Conservation (phyloP, 2,329 filamentous ascomycete genomes). For the Arthrobotrys pseudoclavata region DNA sequence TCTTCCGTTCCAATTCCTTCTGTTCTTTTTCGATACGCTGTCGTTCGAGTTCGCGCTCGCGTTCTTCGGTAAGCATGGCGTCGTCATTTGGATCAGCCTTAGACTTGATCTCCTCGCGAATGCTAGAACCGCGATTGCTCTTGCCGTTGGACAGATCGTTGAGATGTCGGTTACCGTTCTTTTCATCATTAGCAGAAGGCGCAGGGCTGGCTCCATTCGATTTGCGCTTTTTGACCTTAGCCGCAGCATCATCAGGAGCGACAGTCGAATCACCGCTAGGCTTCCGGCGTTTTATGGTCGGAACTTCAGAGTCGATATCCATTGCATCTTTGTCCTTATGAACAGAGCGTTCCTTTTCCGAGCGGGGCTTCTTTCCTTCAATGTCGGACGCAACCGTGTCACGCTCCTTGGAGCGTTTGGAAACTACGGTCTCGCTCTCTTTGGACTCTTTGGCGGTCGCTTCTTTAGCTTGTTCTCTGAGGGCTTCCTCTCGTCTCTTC, state of each 20-base stretch:
- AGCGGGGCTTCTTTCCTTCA: constrained; percentile 49
- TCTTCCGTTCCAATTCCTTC: constrained; percentile 54
- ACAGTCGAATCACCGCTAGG: constrained; percentile 34
- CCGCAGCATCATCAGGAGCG: constrained; percentile 23
- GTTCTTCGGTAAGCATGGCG: constrained; percentile 49
- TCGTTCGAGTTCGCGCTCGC: constrained; percentile 43
- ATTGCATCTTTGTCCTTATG: constrained; percentile 53
- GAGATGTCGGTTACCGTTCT: constrained; percentile 44
- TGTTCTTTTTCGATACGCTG: constrained; percentile 47
- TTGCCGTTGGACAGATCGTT: constrained; percentile 52
- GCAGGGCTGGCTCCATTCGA: constrained; percentile 47
- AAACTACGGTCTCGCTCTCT: neutral
- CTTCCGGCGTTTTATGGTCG: constrained; percentile 38
- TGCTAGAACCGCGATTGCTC: constrained; percentile 53
- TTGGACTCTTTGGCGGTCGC: constrained; percentile 23
- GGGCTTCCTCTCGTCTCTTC: constrained; percentile 53
- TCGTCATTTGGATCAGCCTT: constrained; percentile 50
- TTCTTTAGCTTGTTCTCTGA: constrained; percentile 41
- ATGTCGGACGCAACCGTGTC: constrained; percentile 44
- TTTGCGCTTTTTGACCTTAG: constrained; percentile 47
- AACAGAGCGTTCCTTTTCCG: constrained; percentile 32
- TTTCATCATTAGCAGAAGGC: constrained; percentile 35
- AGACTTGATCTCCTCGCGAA: constrained; percentile 40
- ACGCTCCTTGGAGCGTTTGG: constrained; percentile 50
- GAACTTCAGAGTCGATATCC: constrained; percentile 55